Evolutionary conservation across 805 yeast genomes (phyloP).

Genomic region (Barnettozyma botsteinii): DNA sequence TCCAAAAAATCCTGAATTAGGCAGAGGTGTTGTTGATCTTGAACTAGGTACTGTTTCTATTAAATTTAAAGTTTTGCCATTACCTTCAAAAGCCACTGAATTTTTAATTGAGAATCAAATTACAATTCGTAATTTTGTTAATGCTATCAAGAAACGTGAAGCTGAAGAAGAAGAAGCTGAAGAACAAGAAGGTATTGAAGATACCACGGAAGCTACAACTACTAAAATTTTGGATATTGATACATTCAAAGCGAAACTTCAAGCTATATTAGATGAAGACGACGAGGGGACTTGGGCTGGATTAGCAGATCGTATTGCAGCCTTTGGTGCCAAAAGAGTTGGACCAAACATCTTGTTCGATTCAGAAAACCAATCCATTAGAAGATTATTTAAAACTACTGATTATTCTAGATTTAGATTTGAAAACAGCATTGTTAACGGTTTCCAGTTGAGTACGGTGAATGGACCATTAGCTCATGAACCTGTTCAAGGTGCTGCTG

Average conservation of each 20-base stretch:
- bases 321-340: constrained; percentile 71
- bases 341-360: constrained; percentile 77
- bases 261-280: constrained; percentile 26
- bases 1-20: constrained; percentile 38
- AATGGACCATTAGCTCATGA: constrained; percentile 91
- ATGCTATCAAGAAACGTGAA: constrained; percentile 9
- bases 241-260: constrained; percentile 31
- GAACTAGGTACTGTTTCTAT: constrained; percentile 45
- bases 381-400: constrained; percentile 27
- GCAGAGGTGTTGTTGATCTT: constrained; percentile 46
- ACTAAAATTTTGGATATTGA: constrained; percentile 22
- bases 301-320: constrained; percentile 38
- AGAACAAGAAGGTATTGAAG: constrained; percentile 18
- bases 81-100: constrained; percentile 44
- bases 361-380: constrained; percentile 30
- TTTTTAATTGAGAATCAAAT: constrained; percentile 44
- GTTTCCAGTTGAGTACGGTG: constrained; percentile 74
- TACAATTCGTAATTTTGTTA: constrained; percentile 35
- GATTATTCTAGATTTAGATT: constrained; percentile 29
- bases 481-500: constrained; percentile 74
- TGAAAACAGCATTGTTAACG: constrained; percentile 67
- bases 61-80: constrained; percentile 42
- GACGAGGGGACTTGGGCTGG: constrained; percentile 26
- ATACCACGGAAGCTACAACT: constrained; percentile 16
- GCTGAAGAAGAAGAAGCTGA: constrained; percentile 20